Percentiles rank a stretch among this genome's conserved stretches.
Evolutionary conservation across 2,329 filamentous ascomycete species (phyloP).

Genomic region (Leptographium wingfieldii): DNA sequence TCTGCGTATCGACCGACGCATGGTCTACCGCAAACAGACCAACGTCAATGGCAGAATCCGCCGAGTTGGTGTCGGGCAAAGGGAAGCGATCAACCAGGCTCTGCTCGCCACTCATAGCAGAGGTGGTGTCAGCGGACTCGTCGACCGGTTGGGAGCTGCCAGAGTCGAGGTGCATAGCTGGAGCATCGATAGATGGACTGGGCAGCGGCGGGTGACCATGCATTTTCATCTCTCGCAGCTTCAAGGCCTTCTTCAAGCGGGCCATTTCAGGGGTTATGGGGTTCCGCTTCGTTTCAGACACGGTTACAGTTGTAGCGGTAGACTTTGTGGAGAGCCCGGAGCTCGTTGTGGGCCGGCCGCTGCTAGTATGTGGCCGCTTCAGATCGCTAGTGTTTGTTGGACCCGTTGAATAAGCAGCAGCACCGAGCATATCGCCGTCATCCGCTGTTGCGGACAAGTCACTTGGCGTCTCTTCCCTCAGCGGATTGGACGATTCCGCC

Average conservation of each 20-base stretch:
- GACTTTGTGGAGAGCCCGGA: constrained; percentile 32
- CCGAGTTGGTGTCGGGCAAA: not conserved
- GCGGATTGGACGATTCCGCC: not conserved
- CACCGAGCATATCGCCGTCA: not conserved
- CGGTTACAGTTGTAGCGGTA: constrained; percentile 23
- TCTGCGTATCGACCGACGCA: constrained; percentile 32
- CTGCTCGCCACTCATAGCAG: not conserved
- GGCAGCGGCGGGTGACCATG: constrained; percentile 18
- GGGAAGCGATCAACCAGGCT: not conserved
- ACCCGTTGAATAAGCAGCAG: not conserved
- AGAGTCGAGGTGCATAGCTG: constrained; percentile 7
- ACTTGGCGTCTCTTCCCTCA: not conserved
- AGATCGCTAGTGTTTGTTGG: constrained; percentile 13
- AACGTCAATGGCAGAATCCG: constrained; percentile 44
- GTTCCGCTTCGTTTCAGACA: constrained; percentile 28
- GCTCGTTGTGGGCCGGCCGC: constrained; percentile 28
- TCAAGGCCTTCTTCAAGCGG: constrained; percentile 85
- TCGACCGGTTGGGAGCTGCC: not conserved
- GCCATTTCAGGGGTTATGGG: constrained; percentile 78
- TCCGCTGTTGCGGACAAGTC: not conserved
- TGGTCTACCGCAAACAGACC: constrained; percentile 35
- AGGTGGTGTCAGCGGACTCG: not conserved
- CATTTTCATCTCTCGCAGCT: constrained; percentile 71
- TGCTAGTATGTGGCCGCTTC: constrained; percentile 22
- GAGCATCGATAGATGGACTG: constrained; percentile 16